Evolutionary conservation across 495 filamentous ascomycete species (phyloP), one percentile per base, ranked within the genome.

Genomic region (Mytilinidion resinicola): DNA sequence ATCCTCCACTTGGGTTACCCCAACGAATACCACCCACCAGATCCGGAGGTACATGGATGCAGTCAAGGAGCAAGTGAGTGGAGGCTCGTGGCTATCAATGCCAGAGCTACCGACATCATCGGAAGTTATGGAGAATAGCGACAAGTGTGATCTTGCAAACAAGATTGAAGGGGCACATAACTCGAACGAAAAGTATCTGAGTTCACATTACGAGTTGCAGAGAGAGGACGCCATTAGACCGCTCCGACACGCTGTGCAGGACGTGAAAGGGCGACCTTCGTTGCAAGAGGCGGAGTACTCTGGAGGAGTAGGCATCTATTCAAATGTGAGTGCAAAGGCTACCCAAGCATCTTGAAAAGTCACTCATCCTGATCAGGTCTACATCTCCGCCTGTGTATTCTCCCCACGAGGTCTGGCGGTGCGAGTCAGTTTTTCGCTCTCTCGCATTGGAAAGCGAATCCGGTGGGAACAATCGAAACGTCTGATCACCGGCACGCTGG

Each of bases 401-500:
- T 73, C 85, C 1, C 70, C 69, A 7, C 71, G 78, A 15, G 90
- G 88, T 0, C 75, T 89, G 10, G 83, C 85, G 15, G 78, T 79
- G 39, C 81, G 85, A 35, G 70, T 93, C 12, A 80, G 79, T 12
- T 95, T 96, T 67, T 90, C 87, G 0, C 80, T 86, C 0, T 69
- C 73, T 39, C 78, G 86, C 38, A 80, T 85, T 0, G 79, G 75
- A 5, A 89, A 85, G 61, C 78, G 73, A n/a, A 84, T 96, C 36
- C 74, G 80, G 0, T 96, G 91, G 91, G 73, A 81, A 20, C 83
- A 90, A 51, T 88, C 87, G 0, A 86, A 83, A 53, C 81, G 91
- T 0, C 76, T 95, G 9, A 77, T 84, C 3, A 74, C 83, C 0
- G 90, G 90, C 0, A 78, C 79, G 0, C 63, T 95, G 2, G 82